Conservation (phyloP, 2,329 filamentous ascomycete species). For the Venturiaceae sp. region DNA sequence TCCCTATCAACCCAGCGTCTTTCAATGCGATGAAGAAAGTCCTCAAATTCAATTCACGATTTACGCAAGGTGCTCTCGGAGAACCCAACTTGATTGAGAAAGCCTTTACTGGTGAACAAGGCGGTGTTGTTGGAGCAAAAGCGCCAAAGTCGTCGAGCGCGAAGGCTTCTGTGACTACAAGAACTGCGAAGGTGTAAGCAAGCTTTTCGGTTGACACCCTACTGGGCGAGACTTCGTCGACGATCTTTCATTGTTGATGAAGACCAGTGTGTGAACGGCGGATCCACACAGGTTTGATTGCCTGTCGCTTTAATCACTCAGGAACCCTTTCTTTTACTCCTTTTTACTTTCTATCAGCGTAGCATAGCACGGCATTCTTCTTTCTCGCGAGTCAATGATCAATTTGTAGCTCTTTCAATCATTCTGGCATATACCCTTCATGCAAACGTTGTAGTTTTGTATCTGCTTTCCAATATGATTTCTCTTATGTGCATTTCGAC, state of each 20-base stretch:
- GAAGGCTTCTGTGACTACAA: neutral
- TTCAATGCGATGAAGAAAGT: conserved; percentile 44
- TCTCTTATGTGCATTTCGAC: neutral
- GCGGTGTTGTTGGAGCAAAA: neutral
- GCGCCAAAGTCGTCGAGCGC: neutral
- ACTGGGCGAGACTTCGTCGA: neutral
- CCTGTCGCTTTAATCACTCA: neutral
- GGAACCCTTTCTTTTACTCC: neutral
- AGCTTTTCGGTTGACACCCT: neutral
- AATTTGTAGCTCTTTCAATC: neutral
- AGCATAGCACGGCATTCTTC: neutral
- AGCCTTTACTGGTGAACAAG: neutral
- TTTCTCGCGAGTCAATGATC: too few relatives aligned
- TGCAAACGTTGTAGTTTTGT: neutral
- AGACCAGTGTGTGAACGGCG: neutral
- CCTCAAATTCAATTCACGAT: conserved; percentile 47
- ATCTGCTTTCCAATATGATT: neutral
- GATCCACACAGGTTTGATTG: neutral
- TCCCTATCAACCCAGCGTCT: conserved; percentile 38
- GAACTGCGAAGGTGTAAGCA: neutral
- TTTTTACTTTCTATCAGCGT: neutral
- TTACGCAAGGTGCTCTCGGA: conserved; percentile 41
- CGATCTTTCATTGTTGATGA: neutral
- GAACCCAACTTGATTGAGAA: conserved; percentile 31
- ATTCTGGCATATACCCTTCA: neutral